A percentile compares a stretch with the other conserved stretches of the same genome.
phyloP scores from a whole-genome alignment of 1,284 basidiomycete species.

The Agaricales sp. region DNA sequence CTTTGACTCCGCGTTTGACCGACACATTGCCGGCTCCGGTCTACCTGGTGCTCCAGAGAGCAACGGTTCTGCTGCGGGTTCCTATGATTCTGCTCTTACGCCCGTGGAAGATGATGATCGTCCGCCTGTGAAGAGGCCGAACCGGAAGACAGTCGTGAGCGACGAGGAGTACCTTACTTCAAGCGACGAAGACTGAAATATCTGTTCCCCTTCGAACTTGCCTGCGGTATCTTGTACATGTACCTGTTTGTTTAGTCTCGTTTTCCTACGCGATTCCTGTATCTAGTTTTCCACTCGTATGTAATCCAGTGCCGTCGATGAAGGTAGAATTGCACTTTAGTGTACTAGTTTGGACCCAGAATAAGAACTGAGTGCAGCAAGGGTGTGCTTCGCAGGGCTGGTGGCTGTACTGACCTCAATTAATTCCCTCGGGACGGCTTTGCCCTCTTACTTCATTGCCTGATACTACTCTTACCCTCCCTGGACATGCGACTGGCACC shows the following conservation, averaged over 20 bases:
- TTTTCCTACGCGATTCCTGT: too few relatives aligned
- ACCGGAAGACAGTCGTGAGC: slow-evolving; percentile 62
- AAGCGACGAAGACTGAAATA: slow-evolving; percentile 42
- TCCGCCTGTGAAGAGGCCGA: slow-evolving; percentile 24
- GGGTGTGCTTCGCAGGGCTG: too few relatives aligned
- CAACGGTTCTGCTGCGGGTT: slow-evolving; percentile 31
- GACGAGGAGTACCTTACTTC: slow-evolving; percentile 67
- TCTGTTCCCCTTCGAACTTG: slow-evolving; percentile 6
- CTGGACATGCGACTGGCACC: background rate
- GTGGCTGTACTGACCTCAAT: too few relatives aligned
- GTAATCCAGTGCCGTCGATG: too few relatives aligned
- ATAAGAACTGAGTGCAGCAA: too few relatives aligned
- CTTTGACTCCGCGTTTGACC: slow-evolving; percentile 58
- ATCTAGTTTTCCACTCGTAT: too few relatives aligned
- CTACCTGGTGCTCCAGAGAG: slow-evolving; percentile 58
- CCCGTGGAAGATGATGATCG: slow-evolving; percentile 72
- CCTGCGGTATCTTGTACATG: slow-evolving; percentile 4
- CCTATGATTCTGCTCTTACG: slow-evolving; percentile 59
- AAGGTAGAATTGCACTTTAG: too few relatives aligned
- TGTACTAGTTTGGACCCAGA: too few relatives aligned
- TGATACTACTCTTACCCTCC: too few relatives aligned
- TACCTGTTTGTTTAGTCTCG: background rate
- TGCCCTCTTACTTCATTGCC: too few relatives aligned
- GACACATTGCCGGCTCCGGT: slow-evolving; percentile 49
- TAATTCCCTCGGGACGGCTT: too few relatives aligned